phyloP scores from a whole-genome alignment of 768 basidiomycete genomes.

The Russula vinacea region DNA sequence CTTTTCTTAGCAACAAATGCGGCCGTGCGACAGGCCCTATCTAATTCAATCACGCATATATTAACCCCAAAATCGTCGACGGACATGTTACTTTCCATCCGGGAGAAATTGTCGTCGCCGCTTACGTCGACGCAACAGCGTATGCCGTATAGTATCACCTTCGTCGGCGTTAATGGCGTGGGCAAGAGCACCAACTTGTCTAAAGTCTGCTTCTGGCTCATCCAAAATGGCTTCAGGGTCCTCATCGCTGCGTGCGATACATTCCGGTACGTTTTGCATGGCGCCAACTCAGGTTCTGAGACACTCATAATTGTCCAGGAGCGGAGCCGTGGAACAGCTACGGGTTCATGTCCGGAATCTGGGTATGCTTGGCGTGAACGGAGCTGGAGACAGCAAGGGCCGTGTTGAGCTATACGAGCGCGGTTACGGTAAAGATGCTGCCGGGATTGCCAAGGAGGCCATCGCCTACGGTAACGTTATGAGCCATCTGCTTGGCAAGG shows the following conservation, averaged over 20 bases:
- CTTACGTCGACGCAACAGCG: constrained; percentile 72
- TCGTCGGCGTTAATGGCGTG: constrained; percentile 98
- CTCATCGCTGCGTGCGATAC: constrained; percentile 99
- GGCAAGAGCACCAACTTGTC: constrained; percentile 98
- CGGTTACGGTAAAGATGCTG: constrained; percentile 99
- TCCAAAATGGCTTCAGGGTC: constrained; percentile 90
- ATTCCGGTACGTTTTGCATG: constrained; percentile 58
- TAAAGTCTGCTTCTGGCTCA: constrained; percentile 98
- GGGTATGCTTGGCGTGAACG: constrained; percentile 74
- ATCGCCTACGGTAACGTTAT: constrained; percentile 71
- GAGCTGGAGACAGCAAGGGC: constrained; percentile 61
- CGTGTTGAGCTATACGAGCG: constrained; percentile 92
- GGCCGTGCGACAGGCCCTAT: constrained; percentile 79
- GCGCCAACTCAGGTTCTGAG: background rate
- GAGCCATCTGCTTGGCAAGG: background rate
- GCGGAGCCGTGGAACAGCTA: constrained; percentile 96
- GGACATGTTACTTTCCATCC: constrained; percentile 91
- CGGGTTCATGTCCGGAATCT: constrained; percentile 95
- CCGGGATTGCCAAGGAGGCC: constrained; percentile 94
- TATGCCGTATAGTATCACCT: constrained; percentile 88
- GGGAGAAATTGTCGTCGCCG: constrained; percentile 76
- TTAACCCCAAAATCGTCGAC: constrained; percentile 96
- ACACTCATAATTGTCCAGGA: constrained; percentile 44
- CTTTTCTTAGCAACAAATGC: constrained; percentile 65
- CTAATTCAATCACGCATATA: constrained; percentile 85